These are phyloP conservation scores for Tetrapisispora namnaoensis DNA, from an alignment of 805 yeast species.

Conservation along the genomic window DNA sequence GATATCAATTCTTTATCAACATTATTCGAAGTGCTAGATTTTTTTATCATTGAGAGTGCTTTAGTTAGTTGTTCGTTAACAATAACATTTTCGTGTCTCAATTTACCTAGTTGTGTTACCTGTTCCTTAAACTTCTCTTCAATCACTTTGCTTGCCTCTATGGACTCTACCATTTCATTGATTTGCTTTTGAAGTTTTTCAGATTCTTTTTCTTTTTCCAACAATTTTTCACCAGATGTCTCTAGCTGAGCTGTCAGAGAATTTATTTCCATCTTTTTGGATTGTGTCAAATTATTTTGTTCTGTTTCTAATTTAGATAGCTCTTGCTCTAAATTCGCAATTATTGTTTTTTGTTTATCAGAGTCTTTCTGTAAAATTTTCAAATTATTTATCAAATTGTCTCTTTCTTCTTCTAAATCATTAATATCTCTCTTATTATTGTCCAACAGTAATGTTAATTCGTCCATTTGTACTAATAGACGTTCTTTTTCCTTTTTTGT, in stretches of 20 bases:
- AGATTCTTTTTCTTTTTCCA: slow-evolving; percentile 8
- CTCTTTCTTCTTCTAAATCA: slow-evolving; percentile 29
- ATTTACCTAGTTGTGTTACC: slow-evolving; percentile 73
- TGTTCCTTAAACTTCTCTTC: slow-evolving; percentile 57
- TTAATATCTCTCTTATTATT: slow-evolving; percentile 27
- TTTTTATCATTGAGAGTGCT: slow-evolving; percentile 74
- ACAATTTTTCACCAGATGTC: slow-evolving; percentile 12
- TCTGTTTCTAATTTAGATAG: slow-evolving; percentile 6
- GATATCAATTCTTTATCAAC: slow-evolving; percentile 86
- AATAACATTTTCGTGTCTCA: slow-evolving; percentile 89
- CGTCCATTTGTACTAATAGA: slow-evolving; percentile 26
- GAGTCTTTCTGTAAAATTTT: slow-evolving; percentile 8
- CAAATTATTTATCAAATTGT: slow-evolving; percentile 28
- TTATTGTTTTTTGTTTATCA: slow-evolving; percentile 27
- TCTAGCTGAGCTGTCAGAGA: slow-evolving; percentile 24
- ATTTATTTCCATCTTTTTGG: slow-evolving; percentile 18
- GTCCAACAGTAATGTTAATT: slow-evolving; percentile 31
- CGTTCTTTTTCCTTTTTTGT: slow-evolving; percentile 12
- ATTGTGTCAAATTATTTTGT: slow-evolving; percentile 16
- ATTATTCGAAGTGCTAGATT: slow-evolving; percentile 61
- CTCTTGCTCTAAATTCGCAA: slow-evolving; percentile 12
- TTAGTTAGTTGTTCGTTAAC: slow-evolving; percentile 93
- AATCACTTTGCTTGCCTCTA: slow-evolving; percentile 27
- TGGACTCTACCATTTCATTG: slow-evolving; percentile 13
- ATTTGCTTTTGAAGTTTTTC: slow-evolving; percentile 20